Evolutionary conservation across 371 early-diverging fungal species (phyloP).

Genomic region (Fennellomyces sp.): DNA sequence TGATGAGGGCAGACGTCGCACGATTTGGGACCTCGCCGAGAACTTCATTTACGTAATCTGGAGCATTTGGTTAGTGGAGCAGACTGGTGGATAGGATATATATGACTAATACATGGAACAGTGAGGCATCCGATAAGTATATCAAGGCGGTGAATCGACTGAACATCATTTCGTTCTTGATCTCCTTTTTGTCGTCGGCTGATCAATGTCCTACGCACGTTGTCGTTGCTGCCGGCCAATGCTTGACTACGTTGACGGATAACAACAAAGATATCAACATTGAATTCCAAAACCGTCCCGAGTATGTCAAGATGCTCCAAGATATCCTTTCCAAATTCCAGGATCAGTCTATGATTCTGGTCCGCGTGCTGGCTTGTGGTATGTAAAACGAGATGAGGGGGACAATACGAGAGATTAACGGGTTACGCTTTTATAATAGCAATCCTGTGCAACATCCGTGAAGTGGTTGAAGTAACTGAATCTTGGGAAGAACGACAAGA

Average conservation of each 20-base stretch:
- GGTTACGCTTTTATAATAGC: conserved; percentile 19
- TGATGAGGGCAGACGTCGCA: conserved; percentile 56
- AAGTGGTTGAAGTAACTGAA: conserved; percentile 30
- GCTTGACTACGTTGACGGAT: conserved; percentile 83
- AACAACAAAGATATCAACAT: conserved; percentile 69
- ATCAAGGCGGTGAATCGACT: conserved; percentile 69
- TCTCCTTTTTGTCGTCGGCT: conserved; percentile 66
- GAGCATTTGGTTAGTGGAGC: conserved; percentile 49
- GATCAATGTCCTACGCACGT: conserved; percentile 64
- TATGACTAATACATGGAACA: conserved; percentile 11
- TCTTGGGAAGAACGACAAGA: conserved; percentile 45
- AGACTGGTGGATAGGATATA: not conserved
- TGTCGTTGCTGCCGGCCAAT: conserved; percentile 80
- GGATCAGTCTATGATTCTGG: conserved; percentile 46
- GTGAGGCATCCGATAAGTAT: conserved; percentile 70
- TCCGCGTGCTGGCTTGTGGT: conserved; percentile 62
- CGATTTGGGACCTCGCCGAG: conserved; percentile 74
- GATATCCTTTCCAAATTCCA: conserved; percentile 45
- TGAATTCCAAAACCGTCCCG: conserved; percentile 63
- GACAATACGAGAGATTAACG: not conserved
- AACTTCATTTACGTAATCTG: conserved; percentile 75
- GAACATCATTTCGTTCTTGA: conserved; percentile 66
- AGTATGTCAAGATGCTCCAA: conserved; percentile 56
- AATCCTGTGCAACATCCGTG: conserved; percentile 46
- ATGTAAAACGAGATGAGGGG: conserved; percentile 8